A percentile compares a stretch with the other conserved stretches of the same genome.
Conservation (phyloP, 2,329 filamentous ascomycete species). For the Arthroderma sp. region DNA sequence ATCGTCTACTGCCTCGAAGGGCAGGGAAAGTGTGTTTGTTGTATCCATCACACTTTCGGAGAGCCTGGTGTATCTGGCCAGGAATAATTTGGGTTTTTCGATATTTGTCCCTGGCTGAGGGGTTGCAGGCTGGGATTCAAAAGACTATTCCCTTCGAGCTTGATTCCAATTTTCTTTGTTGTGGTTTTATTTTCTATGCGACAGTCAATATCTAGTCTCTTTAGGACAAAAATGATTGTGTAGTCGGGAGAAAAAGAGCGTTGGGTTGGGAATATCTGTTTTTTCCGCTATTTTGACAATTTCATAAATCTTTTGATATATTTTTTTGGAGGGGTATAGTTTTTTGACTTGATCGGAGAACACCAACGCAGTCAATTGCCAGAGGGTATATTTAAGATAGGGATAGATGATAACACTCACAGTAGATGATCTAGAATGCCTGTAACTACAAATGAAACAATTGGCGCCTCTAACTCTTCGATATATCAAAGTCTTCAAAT, state of each 20-base stretch:
- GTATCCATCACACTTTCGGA: neutral
- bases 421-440: neutral
- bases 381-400: neutral
- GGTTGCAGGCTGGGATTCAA: neutral
- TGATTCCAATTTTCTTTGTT: neutral
- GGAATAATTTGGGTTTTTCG: neutral
- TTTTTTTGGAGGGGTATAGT: neutral
- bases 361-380: neutral
- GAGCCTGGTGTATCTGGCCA: neutral
- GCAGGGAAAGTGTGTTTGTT: conserved; percentile 33
- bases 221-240: neutral
- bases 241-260: neutral
- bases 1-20: conserved; percentile 78
- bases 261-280: neutral
- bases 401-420: neutral
- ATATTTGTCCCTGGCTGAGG: neutral
- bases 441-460: neutral
- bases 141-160: neutral
- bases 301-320: neutral
- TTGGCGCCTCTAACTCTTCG: neutral
- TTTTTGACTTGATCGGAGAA: neutral
- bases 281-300: neutral
- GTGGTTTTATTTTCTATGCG: neutral
- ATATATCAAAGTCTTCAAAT: neutral
- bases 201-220: neutral